These are phyloP conservation scores for Coniella lustricola DNA, from an alignment of 2,329 filamentous ascomycete genomes.

Conservation along the genomic window DNA sequence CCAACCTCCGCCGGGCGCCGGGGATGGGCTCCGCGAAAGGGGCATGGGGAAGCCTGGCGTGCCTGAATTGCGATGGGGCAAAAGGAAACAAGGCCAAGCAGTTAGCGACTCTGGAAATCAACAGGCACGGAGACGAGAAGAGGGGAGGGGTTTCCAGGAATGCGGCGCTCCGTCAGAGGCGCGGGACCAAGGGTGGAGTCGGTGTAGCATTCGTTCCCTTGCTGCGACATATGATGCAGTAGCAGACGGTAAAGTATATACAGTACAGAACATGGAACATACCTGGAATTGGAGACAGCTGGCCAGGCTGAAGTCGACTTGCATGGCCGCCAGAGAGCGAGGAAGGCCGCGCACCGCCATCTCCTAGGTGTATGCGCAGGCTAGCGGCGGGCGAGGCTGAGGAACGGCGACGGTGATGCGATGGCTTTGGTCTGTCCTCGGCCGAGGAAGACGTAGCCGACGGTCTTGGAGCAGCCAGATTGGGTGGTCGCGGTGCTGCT, in stretches of 20 bases:
- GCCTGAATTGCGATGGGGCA: slow-evolving; percentile 39
- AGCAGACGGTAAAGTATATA: too few relatives aligned
- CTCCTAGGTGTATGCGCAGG: slow-evolving; percentile 28
- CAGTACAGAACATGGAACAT: slow-evolving; percentile 25
- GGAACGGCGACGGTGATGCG: slow-evolving; percentile 45
- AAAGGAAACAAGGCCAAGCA: neutral
- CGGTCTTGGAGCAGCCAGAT: slow-evolving; percentile 44
- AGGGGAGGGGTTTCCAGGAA: too few relatives aligned
- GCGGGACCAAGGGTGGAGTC: too few relatives aligned
- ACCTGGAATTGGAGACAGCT: slow-evolving; percentile 51
- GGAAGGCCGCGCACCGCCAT: slow-evolving; percentile 25
- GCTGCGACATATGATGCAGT: too few relatives aligned
- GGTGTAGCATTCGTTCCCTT: neutral
- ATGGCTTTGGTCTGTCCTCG: slow-evolving; percentile 39
- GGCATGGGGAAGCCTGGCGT: slow-evolving; percentile 63
- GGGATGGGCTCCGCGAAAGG: slow-evolving; percentile 80
- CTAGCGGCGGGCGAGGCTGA: slow-evolving; percentile 29
- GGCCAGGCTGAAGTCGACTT: slow-evolving; percentile 27
- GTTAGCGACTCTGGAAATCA: slow-evolving; percentile 2
- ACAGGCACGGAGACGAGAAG: neutral
- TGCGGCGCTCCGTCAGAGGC: too few relatives aligned
- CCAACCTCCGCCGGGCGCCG: slow-evolving; percentile 79
- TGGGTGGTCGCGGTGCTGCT: slow-evolving; percentile 28
- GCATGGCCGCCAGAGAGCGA: slow-evolving; percentile 30
- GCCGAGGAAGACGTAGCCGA: slow-evolving; percentile 44